Evolutionary conservation across 2,329 filamentous ascomycete genomes (phyloP), one percentile per base, ranked within the genome.

Genomic region (Atkinsonella hypoxylon): DNA sequence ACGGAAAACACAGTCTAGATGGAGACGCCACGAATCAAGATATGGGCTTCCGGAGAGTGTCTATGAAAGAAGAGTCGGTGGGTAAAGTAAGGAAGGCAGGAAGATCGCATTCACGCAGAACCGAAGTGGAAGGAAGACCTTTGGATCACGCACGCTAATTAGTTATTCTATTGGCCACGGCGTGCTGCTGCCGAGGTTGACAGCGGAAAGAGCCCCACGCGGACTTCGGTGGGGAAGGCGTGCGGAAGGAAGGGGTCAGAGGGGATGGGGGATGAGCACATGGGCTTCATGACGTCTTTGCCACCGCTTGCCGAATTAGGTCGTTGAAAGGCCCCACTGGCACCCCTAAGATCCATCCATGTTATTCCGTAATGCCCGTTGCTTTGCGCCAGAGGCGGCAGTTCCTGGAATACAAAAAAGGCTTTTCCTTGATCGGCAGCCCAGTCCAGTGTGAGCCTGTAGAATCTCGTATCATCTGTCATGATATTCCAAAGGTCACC

Each of bases 371-470:
- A n/a, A n/a, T 22, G 82, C 66, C 26, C 77, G 77, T 53, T 81
- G 74, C 45, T 80, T 77, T 11, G 43, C 22, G 43, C 81, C 77
- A 11, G 66, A 61, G 3, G 72, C 70, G 1, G 77, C 74, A 26
- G 81, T 76, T 0, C 82, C 82, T 0, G 81, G 76, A n/a, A 91
- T 79, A 51, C 83, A 82, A 64, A 82, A 64, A 97, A 98, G 26
- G 78, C 75, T 59, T 89, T 89, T 65, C 94, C 88, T 57, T 95
- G 87, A 59, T 97, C 93, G 45, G 80, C 77, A 2, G 87, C 85
- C 34, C 97, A 72, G 54, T 98, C 93, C 13, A 98, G 74, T 54
- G 82, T 89, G 51, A 95, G 76, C 67, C 97, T 98, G 18, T 26
- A 26, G 6, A 26, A 26, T 26, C 8, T 26, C 4, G 2, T 5